Percentiles rank a stretch among this genome's conserved stretches.
These are phyloP conservation scores for Nidula microcarpa DNA, from an alignment of 768 basidiomycete genomes.

Conservation along the genomic window DNA sequence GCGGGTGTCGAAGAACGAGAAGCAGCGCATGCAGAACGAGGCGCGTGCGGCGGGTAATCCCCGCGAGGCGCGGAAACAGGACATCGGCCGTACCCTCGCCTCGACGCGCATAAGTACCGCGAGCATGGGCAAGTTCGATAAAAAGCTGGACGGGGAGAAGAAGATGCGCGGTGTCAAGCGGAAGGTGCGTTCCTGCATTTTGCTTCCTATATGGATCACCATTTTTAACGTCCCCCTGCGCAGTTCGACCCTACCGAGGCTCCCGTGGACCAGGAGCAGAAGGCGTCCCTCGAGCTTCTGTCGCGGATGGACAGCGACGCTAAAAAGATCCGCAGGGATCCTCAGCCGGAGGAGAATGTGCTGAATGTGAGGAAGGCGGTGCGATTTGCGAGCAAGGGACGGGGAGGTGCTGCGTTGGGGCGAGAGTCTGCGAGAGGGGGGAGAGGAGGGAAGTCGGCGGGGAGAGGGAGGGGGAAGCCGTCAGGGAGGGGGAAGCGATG, in stretches of 20 bases:
- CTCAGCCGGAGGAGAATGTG: constrained; percentile 46
- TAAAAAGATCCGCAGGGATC: constrained; percentile 55
- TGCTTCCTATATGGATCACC: neutral
- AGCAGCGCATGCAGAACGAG: constrained; percentile 69
- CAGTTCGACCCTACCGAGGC: constrained; percentile 86
- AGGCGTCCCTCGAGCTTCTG: constrained; percentile 70
- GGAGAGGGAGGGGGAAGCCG: constrained; percentile 15
- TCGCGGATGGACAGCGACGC: constrained; percentile 70
- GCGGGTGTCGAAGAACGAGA: constrained; percentile 80
- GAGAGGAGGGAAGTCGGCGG: constrained; percentile 23
- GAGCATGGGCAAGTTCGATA: constrained; percentile 94
- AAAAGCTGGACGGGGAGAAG: constrained; percentile 86
- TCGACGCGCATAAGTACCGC: constrained; percentile 83
- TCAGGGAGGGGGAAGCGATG: too few relatives aligned
- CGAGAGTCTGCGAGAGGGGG: constrained; percentile 32
- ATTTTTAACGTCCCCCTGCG: too few relatives aligned
- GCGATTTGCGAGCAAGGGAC: constrained; percentile 66
- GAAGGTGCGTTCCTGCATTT: constrained; percentile 56
- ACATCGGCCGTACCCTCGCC: constrained; percentile 75
- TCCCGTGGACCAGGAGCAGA: constrained; percentile 63
- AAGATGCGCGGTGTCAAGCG: constrained; percentile 86
- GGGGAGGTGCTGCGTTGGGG: constrained; percentile 58
- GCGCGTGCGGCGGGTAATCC: constrained; percentile 44
- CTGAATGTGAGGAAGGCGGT: constrained; percentile 91
- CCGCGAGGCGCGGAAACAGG: constrained; percentile 55